Evolutionary conservation across 75 land plant species (phyloP), one percentile per base, ranked within the genome.

Genomic region (Azolla pinnata): DNA sequence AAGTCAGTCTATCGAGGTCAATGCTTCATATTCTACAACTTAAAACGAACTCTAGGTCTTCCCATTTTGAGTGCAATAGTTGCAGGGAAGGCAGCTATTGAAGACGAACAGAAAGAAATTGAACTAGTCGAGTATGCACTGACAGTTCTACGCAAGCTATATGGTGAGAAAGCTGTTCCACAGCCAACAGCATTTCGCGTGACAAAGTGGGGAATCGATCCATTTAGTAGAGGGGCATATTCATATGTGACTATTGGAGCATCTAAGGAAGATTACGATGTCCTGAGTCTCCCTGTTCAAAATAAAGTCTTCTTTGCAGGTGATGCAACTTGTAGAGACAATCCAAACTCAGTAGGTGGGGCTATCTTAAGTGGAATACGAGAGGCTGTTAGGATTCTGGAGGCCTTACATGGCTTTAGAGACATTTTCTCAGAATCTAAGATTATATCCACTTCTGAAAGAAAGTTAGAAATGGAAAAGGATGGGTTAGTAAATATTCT

Each of bases 271-370:
- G 98, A 92, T 57, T 92, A 92, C 68, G 98, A 92, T 64, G 75
- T 85, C 35, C 64, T 92, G 42, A 90, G 83, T 18, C 77, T 71
- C 56, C 98, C 98, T 50, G 90, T 92, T 38, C 90, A 86, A 33
- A 83, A 88, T 49, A 77, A 84, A 64, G 50, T 92, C 44, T 92
- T 85, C 71, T 92, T 92, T 79, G 98, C 98, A 62, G 98, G 98
- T 31, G 98, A 92, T 69, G 98, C 95, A 29, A 92, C 98, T 29
- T 92, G 98, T 73, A 92, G 88, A 82, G 98, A 92, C 71, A 86
- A 92, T 52, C 96, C 98, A 31, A 92, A 88, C 61, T 88, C 98
- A 20, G 96, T 92, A 57, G 98, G 98, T 57, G 98, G 98, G 70
- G 98, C 98, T 31, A 81, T 92, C 83, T 63, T 92, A 81, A 92